These are phyloP conservation scores for Arachnomyces sp. DNA, from an alignment of 2,329 filamentous ascomycete species.

Conservation along the genomic window DNA sequence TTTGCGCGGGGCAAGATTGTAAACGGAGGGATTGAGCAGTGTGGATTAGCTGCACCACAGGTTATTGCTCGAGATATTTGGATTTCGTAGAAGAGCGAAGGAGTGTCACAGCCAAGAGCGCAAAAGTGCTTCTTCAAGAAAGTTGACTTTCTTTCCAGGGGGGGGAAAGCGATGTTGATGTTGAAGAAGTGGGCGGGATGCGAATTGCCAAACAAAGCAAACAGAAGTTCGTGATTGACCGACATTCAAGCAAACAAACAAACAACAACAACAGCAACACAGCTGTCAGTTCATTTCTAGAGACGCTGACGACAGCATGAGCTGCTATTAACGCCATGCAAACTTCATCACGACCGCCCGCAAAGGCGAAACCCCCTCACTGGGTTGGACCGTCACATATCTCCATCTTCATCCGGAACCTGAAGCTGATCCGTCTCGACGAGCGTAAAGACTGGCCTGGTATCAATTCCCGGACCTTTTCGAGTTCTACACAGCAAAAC, in stretches of 20 bases:
- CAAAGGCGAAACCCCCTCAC: constrained; percentile 23
- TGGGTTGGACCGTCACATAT: constrained; percentile 45
- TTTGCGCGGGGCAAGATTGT: constrained; percentile 1
- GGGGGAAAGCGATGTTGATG: no score
- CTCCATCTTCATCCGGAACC: constrained; percentile 68
- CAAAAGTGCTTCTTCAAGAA: neutral
- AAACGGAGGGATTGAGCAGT: constrained; percentile 1
- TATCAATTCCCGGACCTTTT: constrained; percentile 63
- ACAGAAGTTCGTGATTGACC: constrained; percentile 7
- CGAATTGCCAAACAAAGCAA: constrained; percentile 13
- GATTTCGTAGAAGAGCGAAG: neutral
- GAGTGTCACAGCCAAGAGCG: neutral
- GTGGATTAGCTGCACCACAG: neutral
- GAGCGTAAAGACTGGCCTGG: constrained; percentile 68
- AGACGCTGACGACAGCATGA: neutral
- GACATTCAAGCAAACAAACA: neutral
- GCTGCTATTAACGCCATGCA: constrained; percentile 21
- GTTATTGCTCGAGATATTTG: neutral
- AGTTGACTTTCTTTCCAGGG: no score
- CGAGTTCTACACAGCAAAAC: constrained; percentile 54
- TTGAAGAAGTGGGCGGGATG: no score
- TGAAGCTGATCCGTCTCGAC: constrained; percentile 76
- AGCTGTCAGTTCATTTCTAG: constrained; percentile 2
- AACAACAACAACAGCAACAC: constrained; percentile 6
- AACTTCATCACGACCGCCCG: constrained; percentile 17